Conservation (phyloP, 2,329 filamentous ascomycete species). For the Calonectria hongkongensis region DNA sequence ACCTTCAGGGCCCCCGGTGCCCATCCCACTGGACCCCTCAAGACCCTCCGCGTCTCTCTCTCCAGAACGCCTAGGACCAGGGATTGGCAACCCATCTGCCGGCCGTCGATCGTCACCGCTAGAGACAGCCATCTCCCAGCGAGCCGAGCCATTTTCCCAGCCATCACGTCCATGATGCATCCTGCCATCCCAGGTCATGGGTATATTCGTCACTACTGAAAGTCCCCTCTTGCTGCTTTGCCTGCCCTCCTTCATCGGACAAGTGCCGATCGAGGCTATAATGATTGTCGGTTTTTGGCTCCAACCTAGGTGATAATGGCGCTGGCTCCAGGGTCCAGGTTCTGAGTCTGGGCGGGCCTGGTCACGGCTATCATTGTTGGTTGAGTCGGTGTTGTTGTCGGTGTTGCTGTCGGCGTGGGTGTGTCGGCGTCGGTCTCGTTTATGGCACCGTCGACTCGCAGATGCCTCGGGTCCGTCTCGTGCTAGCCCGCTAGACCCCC, state of each 20-base stretch:
- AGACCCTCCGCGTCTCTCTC: constrained; percentile 31
- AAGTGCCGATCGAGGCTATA: constrained; percentile 29
- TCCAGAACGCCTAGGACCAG: constrained; percentile 24
- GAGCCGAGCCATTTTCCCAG: constrained; percentile 36
- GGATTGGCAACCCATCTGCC: constrained; percentile 44
- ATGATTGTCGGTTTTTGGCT: constrained; percentile 32
- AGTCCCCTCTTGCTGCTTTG: constrained; percentile 38
- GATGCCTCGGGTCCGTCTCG: constrained; percentile 29
- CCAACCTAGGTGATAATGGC: constrained; percentile 15
- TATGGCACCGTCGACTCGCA: constrained; percentile 38
- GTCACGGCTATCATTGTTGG: constrained; percentile 10
- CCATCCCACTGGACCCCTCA: constrained; percentile 23
- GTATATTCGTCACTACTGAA: constrained; percentile 41
- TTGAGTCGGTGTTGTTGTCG: constrained; percentile 21
- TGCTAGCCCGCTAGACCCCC: neutral
- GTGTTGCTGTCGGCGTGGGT: constrained; percentile 27
- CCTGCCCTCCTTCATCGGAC: constrained; percentile 39
- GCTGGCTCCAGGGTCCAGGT: constrained; percentile 30
- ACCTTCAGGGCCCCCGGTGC: constrained; percentile 36
- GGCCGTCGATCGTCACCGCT: constrained; percentile 48
- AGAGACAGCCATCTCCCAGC: constrained; percentile 39
- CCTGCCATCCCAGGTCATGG: constrained; percentile 41
- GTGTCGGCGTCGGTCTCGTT: constrained; percentile 38
- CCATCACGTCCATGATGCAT: constrained; percentile 33
- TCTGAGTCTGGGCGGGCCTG: constrained; percentile 20